These are phyloP conservation scores for Pluteus cervinus DNA, from an alignment of 768 basidiomycete genomes.

Conservation along the genomic window DNA sequence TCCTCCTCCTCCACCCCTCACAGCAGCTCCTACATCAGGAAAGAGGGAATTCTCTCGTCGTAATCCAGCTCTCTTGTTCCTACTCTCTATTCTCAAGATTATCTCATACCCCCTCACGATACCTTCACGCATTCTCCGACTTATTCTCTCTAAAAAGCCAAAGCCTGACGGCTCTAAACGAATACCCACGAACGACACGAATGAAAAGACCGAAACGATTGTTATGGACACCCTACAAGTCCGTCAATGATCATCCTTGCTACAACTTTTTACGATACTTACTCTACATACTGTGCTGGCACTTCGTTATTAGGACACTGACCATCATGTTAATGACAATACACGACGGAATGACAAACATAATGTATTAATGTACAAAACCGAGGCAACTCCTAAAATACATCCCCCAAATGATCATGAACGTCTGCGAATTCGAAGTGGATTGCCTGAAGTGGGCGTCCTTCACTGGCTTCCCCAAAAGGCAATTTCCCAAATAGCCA, in stretches of 20 bases:
- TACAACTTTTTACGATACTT: slow-evolving; percentile 24
- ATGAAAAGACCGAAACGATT: slow-evolving; percentile 17
- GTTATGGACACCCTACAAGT: slow-evolving; percentile 39
- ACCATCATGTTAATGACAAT: slow-evolving; percentile 24
- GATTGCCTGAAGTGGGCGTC: slow-evolving; percentile 18
- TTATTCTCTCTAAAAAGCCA: slow-evolving; percentile 15
- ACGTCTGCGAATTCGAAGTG: no score
- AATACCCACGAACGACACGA: background rate
- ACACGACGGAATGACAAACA: slow-evolving; percentile 17
- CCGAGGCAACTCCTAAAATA: no score
- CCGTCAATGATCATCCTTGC: slow-evolving; percentile 38
- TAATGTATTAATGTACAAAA: no score
- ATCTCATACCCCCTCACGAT: slow-evolving; percentile 45
- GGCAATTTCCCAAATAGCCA: slow-evolving; percentile 19
- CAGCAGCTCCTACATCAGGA: slow-evolving; percentile 25
- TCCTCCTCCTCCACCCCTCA: slow-evolving; percentile 14
- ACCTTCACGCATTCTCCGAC: slow-evolving; percentile 33
- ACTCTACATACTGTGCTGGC: slow-evolving; percentile 32
- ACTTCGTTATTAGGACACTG: slow-evolving; percentile 23
- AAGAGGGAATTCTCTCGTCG: slow-evolving; percentile 20
- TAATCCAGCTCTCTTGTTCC: slow-evolving; percentile 36
- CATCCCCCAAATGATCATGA: no score
- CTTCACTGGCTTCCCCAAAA: slow-evolving; percentile 20
- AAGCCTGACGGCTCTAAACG: slow-evolving; percentile 10
- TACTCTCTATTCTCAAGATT: slow-evolving; percentile 41